Evolutionary conservation across 805 yeast genomes (phyloP).

Genomic region (Zygotorulaspora danielsina): DNA sequence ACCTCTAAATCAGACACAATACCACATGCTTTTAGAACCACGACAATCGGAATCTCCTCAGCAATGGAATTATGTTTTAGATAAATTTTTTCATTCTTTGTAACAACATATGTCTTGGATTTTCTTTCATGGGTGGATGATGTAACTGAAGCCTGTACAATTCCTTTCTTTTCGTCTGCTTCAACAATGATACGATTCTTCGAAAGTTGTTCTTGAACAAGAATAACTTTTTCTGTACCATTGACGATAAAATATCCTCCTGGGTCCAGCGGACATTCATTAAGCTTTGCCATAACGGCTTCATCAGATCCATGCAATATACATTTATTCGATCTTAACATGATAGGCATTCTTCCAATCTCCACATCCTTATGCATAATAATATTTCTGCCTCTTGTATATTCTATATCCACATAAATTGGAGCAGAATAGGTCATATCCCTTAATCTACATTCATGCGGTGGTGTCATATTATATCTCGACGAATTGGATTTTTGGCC

Average conservation of each 20-base stretch:
- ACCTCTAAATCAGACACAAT: slow-evolving; percentile 87
- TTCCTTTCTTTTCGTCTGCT: slow-evolving; percentile 89
- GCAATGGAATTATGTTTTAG: slow-evolving; percentile 92
- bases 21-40: slow-evolving; percentile 93
- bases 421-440: slow-evolving; percentile 95
- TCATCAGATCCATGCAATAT: slow-evolving; percentile 75
- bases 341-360: slow-evolving; percentile 98
- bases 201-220: slow-evolving; percentile 93
- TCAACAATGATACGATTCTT: slow-evolving; percentile 97
- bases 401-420: slow-evolving; percentile 92
- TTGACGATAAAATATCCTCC: slow-evolving; percentile 98
- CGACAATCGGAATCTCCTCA: slow-evolving; percentile 93
- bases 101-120: slow-evolving; percentile 92
- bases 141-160: slow-evolving; percentile 96
- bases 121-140: slow-evolving; percentile 98
- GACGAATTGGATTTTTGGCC: slow-evolving; percentile 63
- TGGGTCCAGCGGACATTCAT: slow-evolving; percentile 97
- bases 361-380: slow-evolving; percentile 86
- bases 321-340: slow-evolving; percentile 92
- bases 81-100: slow-evolving; percentile 84
- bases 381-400: slow-evolving; percentile 90
- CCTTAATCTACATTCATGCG: slow-evolving; percentile 93
- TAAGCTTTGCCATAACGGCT: slow-evolving; percentile 75
- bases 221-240: slow-evolving; percentile 95
- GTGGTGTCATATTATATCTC: slow-evolving; percentile 67